Evolutionary conservation across 345 rosid species (phyloP), one percentile per base, ranked within the genome.

Genomic region (Ceriops decandra): DNA sequence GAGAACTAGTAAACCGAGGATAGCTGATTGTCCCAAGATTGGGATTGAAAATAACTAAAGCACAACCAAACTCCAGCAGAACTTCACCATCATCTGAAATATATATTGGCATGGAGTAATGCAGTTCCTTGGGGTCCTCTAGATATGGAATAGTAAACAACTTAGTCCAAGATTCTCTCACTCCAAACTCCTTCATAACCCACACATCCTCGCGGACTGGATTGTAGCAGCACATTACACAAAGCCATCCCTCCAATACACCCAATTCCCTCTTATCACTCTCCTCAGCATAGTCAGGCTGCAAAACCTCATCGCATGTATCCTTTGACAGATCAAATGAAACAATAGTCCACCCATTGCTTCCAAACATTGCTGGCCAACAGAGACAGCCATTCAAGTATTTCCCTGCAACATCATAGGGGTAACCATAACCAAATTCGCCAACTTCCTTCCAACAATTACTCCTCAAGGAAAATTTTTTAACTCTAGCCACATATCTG

Each of bases 171-270:
- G 65, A 68, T 10, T 47, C 64, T 27, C 42, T 52, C 22, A 66
- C 68, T 52, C 68, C 58, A 52, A 13, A 30, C 68, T 66, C 49
- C 58, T 52, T 68, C 72, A 60, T 60, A 13, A 69, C 26, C 72
- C 58, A 69, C 6, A 60, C 42, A 21, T 69, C 66, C 15, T 24
- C 63, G 19, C 20, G 61, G 17, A 26, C 54, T 0, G n/a, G 57
- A 4, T 11, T 20, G 8, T 64, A 27, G 32, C 47, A 19, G 58
- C 54, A 57, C 52, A 27, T 47, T 10, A 68, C 63, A 42, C 72
- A 59, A 7, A 68, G 58, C 15, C 72, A 32, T 30, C 58, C 72
- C 13, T 58, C 47, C 28, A 68, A 60, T 3, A 60, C 46, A 20
- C 42, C 54, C 65, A 68, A 46, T 49, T 36, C 33, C 58, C 60